Evolutionary conservation across 331 rosid genomes (phyloP).

Genomic region (Telfairia occidentalis): DNA sequence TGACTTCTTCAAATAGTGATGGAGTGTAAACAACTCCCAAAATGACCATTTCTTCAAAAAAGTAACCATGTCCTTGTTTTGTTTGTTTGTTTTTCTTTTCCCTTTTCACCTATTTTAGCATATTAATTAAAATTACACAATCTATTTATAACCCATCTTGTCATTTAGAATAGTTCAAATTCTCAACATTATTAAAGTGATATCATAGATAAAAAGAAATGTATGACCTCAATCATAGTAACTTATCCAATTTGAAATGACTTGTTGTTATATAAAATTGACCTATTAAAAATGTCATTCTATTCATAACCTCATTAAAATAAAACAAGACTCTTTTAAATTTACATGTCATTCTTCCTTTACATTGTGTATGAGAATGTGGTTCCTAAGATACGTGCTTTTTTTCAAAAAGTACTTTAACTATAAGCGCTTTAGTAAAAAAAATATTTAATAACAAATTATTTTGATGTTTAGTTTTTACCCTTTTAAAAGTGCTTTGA

Average conservation of each 20-base stretch:
- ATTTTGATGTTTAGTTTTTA: too few species aligned
- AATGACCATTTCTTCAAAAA: background rate
- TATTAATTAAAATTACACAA: background rate
- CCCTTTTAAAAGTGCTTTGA: too few species aligned
- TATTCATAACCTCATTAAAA: background rate
- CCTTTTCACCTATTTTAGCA: too few species aligned
- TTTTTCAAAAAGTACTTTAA: too few species aligned
- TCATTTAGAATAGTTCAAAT: background rate
- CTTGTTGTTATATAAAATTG: background rate
- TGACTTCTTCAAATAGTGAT: constrained; percentile 5
- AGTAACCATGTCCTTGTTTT: background rate
- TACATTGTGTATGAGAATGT: too few species aligned
- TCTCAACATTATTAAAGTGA: background rate
- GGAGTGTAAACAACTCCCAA: background rate
- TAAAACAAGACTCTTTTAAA: background rate
- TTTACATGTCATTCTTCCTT: background rate
- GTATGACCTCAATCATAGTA: background rate
- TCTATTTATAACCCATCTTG: background rate
- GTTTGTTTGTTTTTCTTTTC: background rate
- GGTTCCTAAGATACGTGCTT: too few species aligned
- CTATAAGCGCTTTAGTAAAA: too few species aligned
- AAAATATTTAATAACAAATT: too few species aligned
- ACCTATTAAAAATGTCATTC: background rate
- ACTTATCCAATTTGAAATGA: background rate
- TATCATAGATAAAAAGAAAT: background rate